Conservation (phyloP, 169 alveolate genomes). For the Plasmodium relictum region DNA sequence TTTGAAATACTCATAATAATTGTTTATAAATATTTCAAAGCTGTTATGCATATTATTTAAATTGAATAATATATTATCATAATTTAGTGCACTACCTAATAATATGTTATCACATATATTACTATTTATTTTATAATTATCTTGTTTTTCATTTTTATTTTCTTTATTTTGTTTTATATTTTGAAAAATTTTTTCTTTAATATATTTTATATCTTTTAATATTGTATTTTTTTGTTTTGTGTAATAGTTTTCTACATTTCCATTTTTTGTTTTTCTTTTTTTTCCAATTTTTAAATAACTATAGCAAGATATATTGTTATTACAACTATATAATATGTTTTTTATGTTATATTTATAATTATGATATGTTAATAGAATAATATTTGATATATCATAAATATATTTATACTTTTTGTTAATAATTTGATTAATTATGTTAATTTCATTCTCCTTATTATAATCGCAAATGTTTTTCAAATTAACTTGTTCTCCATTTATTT, state of each 20-base stretch:
- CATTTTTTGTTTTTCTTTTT: background rate
- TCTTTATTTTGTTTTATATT: constrained; percentile 3
- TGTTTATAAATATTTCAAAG: constrained; percentile 11
- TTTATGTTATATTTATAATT: constrained; percentile 38
- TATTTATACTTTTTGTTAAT: constrained; percentile 8
- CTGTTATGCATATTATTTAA: constrained; percentile 3
- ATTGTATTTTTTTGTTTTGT: background rate
- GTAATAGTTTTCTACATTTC: background rate
- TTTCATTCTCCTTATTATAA: constrained; percentile 20
- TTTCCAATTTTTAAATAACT: constrained; percentile 5
- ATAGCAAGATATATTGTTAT: background rate
- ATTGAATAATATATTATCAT: constrained; percentile 20
- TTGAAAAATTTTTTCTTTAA: constrained; percentile 10
- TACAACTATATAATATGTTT: background rate
- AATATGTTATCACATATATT: background rate
- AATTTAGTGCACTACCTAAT: background rate
- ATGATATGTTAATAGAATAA: constrained; percentile 3
- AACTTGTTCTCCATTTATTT: background rate
- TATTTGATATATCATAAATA: constrained; percentile 7
- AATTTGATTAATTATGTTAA: constrained; percentile 21
- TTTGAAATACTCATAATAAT: constrained; percentile 26
- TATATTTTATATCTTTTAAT: constrained; percentile 4
- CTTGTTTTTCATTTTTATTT: background rate
- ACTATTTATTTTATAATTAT: background rate
- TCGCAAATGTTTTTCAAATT: background rate